phyloP scores from a whole-genome alignment of 2,329 filamentous ascomycete genomes.

The Calonectria honghensis region DNA sequence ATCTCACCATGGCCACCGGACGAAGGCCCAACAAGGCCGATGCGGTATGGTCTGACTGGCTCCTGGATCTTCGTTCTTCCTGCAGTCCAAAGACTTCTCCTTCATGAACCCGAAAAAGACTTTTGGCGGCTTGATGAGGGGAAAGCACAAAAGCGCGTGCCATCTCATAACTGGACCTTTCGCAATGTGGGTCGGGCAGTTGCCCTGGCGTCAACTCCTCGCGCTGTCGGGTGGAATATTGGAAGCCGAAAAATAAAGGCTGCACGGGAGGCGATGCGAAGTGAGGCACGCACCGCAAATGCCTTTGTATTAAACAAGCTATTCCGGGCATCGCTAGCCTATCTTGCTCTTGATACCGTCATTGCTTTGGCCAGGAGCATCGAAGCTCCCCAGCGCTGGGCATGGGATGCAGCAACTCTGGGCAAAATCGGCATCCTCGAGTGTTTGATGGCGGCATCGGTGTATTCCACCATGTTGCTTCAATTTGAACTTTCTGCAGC shows the following conservation, averaged over 20 bases:
- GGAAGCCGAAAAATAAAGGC: constrained; percentile 31
- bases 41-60: constrained; percentile 43
- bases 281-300: neutral
- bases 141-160: constrained; percentile 3
- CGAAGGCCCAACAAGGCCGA: constrained; percentile 30
- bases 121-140: constrained; percentile 39
- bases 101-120: constrained; percentile 36
- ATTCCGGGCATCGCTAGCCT: constrained; percentile 24
- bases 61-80: constrained; percentile 44
- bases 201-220: constrained; percentile 30
- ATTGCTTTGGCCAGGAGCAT: constrained; percentile 21
- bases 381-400: constrained; percentile 16
- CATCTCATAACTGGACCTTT: constrained; percentile 30
- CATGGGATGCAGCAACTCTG: constrained; percentile 20
- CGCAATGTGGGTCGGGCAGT: constrained; percentile 39
- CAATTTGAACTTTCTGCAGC: constrained; percentile 41
- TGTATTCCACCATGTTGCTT: constrained; percentile 35
- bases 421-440: constrained; percentile 13
- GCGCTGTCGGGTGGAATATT: constrained; percentile 44
- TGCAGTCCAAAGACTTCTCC: constrained; percentile 38
- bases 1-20: constrained; percentile 42
- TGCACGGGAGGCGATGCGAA: neutral
- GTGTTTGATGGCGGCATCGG: constrained; percentile 32
- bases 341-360: constrained; percentile 32
- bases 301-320: neutral